Evolutionary conservation across 2,329 filamentous ascomycete genomes (phyloP), one percentile per base, ranked within the genome.

Genomic region (Nothophaeocryptopus gaeumannii): DNA sequence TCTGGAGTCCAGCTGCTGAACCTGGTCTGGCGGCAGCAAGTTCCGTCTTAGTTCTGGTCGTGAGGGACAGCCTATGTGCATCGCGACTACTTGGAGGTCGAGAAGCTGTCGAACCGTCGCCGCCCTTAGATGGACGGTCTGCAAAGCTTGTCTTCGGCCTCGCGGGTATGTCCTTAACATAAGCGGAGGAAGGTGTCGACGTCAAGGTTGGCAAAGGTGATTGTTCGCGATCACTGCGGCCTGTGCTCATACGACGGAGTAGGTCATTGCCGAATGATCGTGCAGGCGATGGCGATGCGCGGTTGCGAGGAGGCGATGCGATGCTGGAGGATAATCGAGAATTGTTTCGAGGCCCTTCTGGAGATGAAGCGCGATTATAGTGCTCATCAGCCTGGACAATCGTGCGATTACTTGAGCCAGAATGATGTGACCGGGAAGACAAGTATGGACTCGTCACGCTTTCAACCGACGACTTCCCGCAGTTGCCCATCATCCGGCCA

Each of bases 181-280:
- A 60, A 7, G 51, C 50, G 9, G 58, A 58, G 8, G 58, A 54
- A 11, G 53, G 53, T 14, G 58, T 50, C 16, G 55, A 53, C 9
- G 55, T 60, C 49, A 58, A 40, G 2, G 53, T 58, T 11, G 58
- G 58, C 38, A 58, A 33, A 5, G 51, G 45, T 20, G 58, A 46
- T 29, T 48, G 47, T 16, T 58, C 58, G 35, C n/a, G n/a, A n/a
- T n/a, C n/a, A n/a, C 52, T 45, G 16, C 49, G 38, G 26, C 58
- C 50, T 15, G 55, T 63, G 46, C 60, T 64, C 47, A 59, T 66
- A 48, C 65, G 58, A 15, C 66, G 65, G 32, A 63, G 63, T 10
- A 63, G 64, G 44, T 58, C 62, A 45, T 67, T 65, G 31, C 56
- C 50, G 3, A 66, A 47, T 10, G 56, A 58, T 14, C 56, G 53